Evolutionary conservation across 2,329 filamentous ascomycete species (phyloP), one percentile per base, ranked within the genome.

Genomic region (Hawksworthiomyces lignivorus): DNA sequence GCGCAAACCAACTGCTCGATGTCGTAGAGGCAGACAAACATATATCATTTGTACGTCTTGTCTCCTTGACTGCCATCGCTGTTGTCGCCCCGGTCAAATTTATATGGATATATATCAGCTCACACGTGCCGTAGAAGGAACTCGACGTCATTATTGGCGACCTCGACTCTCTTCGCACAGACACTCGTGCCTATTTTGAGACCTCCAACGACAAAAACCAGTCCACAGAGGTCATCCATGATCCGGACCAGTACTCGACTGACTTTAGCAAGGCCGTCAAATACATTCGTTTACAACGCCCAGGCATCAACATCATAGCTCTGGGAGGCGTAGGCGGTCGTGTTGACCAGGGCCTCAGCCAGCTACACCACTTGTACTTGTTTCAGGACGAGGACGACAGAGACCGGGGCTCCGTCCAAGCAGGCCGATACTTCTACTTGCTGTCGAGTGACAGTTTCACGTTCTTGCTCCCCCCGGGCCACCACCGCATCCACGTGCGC

Each of bases 271-370:
- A 98, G 67, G 86, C 80, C 53, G 75, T 84, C 51, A 69, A 62
- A 50, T 82, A 73, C 62, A 72, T 80, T 48, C 73, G 72, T 36
- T 10, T 21, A 3, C 36, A 36, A 14, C 39, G 37, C 10, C 43
- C 45, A 7, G 33, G 31, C n/a, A 22, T 47, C 21, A 74, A 90
- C 54, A 79, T 95, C n/a, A 70, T 95, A 11, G 80, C 85, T 28
- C 65, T 96, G 7, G 89, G 90, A 30, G 87, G 89, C 2, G 73
- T 97, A 1, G 87, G 87, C 32, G 92, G 92, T 7, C 80, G 92
- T 22, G 84, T 97, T 14, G 92, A 98, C 61, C 92, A 98, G 59
- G 90, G 84, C 2, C 73, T 98, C 36, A 88, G 87, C 44, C 81
- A 94, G 54, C 73, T 98, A 39, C 87, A 95, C 58, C 86, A 96